Conservation (phyloP, 768 basidiomycete species). For the Suillus lakei region DNA sequence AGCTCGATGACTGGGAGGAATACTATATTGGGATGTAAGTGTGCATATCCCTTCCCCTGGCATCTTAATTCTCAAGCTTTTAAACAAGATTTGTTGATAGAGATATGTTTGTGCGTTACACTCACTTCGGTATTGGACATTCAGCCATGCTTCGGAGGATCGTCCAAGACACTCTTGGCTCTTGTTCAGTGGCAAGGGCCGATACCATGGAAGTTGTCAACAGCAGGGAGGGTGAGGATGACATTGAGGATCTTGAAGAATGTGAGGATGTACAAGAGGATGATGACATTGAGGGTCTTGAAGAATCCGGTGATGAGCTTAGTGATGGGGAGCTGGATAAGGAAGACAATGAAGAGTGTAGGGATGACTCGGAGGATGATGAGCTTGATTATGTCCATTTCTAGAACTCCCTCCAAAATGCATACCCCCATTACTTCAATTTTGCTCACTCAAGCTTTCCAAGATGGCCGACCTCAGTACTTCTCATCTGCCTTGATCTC, state of each 20-base stretch:
- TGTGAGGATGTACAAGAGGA: neutral
- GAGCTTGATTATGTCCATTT: neutral
- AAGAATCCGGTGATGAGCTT: neutral
- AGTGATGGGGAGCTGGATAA: neutral
- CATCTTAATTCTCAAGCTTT: neutral
- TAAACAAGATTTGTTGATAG: conserved; percentile 5
- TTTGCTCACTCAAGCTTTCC: no score
- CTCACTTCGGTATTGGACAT: neutral
- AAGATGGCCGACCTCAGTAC: no score
- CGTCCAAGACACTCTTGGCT: no score
- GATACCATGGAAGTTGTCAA: no score
- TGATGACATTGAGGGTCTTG: neutral
- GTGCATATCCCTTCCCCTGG: neutral
- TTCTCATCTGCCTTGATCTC: no score
- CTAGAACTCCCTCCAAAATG: neutral
- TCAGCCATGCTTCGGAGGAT: neutral
- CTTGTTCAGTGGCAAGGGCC: no score
- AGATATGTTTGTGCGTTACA: neutral
- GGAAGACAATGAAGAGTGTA: neutral
- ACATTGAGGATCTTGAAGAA: neutral
- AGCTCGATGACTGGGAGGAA: conserved; percentile 5
- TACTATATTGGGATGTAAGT: neutral
- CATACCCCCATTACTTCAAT: no score
- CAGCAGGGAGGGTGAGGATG: no score
- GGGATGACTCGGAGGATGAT: neutral